Evolutionary conservation across 306 rosid species (phyloP), one percentile per base, ranked within the genome.

Genomic region (Cucurbita ficifolia): DNA sequence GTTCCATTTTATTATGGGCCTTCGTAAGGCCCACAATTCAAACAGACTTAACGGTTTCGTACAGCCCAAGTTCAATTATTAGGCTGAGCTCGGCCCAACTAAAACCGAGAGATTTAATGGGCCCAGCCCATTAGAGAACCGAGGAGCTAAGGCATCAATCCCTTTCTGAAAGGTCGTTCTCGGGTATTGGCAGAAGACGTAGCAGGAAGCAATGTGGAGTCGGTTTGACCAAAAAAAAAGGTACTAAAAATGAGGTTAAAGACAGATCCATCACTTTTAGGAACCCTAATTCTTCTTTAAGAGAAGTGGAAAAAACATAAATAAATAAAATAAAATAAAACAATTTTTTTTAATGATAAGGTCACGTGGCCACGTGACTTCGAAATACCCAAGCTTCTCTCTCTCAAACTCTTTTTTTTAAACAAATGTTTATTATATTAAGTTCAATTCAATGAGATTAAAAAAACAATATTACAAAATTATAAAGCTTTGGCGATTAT

Each of bases 261-360:
- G 42, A 69, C 74, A 48, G 74, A 69, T 69, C 54, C 43, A 46
- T 48, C 42, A 24, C 74, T 69, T 69, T 69, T 69, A 69, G 74
- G 74, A 69, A 45, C 54, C 57, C 57, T 69, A 68, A 68, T 68
- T 68, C 70, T 18, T 39, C 29, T 39, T 39, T 38, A 62, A 38
- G 2, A 39, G 33, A 63, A 68, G 39, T 43, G 40, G 39, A 10
- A 29, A 22, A 22, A 22, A 22, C 24, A 1, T 22, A 22, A 22
- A 22, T 22, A 22, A 22, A 3, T 13, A 13, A 12, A 0, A 24
- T 5, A 12, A 29, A 57, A 10, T 16, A 11, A 68, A 67, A 67
- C 9, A 61, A 12, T 11, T 22, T 40, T 68, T 43, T 12, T 21
- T 36, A 45, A 68, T 45, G 19, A 68, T 43, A 68, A 43, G 55